Evolutionary conservation across 306 rosid genomes (phyloP).

Genomic region (Vachellia pachyceras): DNA sequence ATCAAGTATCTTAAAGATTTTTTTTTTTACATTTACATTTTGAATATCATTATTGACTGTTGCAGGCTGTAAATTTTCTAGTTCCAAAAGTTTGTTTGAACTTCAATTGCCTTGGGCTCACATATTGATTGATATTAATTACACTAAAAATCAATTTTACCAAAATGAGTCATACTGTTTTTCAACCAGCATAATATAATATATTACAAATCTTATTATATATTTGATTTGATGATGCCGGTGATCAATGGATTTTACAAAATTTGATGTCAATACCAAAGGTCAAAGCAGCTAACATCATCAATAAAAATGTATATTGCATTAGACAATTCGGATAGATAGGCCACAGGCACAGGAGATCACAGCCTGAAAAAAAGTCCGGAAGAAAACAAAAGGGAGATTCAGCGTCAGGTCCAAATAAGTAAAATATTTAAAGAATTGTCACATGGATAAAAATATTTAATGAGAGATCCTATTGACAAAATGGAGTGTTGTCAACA

Average conservation of each 20-base stretch:
- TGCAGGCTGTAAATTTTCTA: neutral
- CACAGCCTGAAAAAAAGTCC: conserved; percentile 1
- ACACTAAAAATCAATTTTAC: neutral
- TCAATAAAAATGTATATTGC: neutral
- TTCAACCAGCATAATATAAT: neutral
- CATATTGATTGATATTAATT: no score
- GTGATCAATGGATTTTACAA: neutral
- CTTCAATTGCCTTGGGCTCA: neutral
- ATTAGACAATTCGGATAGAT: neutral
- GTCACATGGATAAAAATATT: no score
- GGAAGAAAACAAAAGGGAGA: neutral
- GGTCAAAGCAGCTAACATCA: neutral
- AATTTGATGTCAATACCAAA: neutral
- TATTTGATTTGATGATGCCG: neutral
- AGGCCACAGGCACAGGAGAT: conserved; percentile 3
- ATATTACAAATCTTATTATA: no score
- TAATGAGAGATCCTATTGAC: no score
- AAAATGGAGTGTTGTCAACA: no score
- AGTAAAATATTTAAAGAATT: no score
- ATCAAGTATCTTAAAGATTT: neutral
- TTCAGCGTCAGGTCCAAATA: no score
- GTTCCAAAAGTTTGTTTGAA: neutral
- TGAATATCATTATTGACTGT: neutral
- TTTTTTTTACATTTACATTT: no score
- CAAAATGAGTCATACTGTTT: neutral